Conservation (phyloP, 805 yeast species). For the Kodamaea jinghongensis region DNA sequence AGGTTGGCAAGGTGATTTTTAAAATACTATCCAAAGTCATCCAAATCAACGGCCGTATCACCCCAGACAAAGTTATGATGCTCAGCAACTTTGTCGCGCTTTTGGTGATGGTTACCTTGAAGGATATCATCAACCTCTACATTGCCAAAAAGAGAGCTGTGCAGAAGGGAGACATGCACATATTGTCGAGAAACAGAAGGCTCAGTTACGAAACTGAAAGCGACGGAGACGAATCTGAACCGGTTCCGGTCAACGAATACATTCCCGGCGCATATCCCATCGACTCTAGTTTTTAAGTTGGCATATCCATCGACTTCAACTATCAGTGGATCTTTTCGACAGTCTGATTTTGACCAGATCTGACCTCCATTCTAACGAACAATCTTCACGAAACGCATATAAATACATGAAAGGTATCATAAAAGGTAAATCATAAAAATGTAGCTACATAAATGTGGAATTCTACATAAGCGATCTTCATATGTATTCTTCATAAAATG, state of each 20-base stretch:
- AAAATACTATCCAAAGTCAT: constrained; percentile 10
- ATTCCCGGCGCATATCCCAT: constrained; percentile 6
- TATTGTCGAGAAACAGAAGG: constrained; percentile 13
- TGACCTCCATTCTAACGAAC: too few relatives aligned
- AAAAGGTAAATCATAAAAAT: too few relatives aligned
- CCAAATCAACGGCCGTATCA: constrained; percentile 5
- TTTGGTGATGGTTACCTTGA: constrained; percentile 30
- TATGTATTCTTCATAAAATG: too few relatives aligned
- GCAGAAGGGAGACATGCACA: constrained; percentile 27
- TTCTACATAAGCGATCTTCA: too few relatives aligned
- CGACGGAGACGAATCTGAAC: background rate
- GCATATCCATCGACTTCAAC: too few relatives aligned
- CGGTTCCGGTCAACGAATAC: background rate
- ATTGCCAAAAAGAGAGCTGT: constrained; percentile 27
- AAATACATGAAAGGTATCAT: background rate
- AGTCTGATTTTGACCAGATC: background rate
- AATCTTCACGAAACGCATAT: too few relatives aligned
- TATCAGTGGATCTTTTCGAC: background rate
- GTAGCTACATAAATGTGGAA: too few relatives aligned
- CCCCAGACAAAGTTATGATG: constrained; percentile 20
- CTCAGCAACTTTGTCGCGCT: constrained; percentile 33
- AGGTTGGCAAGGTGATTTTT: constrained; percentile 27
- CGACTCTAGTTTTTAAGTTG: too few relatives aligned
- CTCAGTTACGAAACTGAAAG: background rate
- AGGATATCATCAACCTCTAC: constrained; percentile 32